A percentile compares a stretch with the other conserved stretches of the same genome.
phyloP scores from a whole-genome alignment of 2,329 filamentous ascomycete species.

The Cordyceps tenuipes region DNA sequence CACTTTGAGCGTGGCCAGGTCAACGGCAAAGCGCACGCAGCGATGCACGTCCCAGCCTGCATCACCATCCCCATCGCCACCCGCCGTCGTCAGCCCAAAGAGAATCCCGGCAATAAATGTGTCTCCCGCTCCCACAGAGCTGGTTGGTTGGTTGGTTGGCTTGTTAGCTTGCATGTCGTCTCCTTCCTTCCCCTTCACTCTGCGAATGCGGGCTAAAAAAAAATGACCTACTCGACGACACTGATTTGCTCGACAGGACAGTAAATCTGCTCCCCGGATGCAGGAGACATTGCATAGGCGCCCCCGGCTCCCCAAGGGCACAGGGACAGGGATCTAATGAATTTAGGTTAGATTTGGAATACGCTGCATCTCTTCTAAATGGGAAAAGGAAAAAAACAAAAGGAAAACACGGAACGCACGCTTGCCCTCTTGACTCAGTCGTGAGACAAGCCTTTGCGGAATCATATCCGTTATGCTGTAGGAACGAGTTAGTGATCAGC shows the following conservation, averaged over 20 bases:
- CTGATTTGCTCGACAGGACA: constrained; percentile 35
- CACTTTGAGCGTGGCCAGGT: constrained; percentile 60
- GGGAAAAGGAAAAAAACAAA: not conserved
- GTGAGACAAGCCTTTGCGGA: constrained; percentile 44
- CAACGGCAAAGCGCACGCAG: constrained; percentile 53
- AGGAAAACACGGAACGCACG: constrained; percentile 30
- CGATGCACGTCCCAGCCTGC: constrained; percentile 36
- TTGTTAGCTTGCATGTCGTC: constrained; percentile 9
- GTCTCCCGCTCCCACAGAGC: constrained; percentile 65
- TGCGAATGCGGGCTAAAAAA: not conserved
- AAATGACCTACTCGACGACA: constrained; percentile 47
- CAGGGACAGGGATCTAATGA: constrained; percentile 35
- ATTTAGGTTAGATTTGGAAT: constrained; percentile 4
- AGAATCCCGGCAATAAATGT: constrained; percentile 68
- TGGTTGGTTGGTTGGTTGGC: constrained; percentile 24
- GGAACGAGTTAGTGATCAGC: not conserved
- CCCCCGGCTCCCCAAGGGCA: constrained; percentile 54
- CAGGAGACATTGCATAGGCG: constrained; percentile 26
- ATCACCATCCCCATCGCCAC: constrained; percentile 19
- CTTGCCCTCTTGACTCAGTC: constrained; percentile 32
- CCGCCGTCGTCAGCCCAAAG: constrained; percentile 43
- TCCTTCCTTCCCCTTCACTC: not conserved
- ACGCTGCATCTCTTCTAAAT: not conserved
- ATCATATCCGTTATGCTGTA: constrained; percentile 30
- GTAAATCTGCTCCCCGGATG: constrained; percentile 21